Evolutionary conservation across 2,329 filamentous ascomycete species (phyloP).

Genomic region (Botrytis elliptica): DNA sequence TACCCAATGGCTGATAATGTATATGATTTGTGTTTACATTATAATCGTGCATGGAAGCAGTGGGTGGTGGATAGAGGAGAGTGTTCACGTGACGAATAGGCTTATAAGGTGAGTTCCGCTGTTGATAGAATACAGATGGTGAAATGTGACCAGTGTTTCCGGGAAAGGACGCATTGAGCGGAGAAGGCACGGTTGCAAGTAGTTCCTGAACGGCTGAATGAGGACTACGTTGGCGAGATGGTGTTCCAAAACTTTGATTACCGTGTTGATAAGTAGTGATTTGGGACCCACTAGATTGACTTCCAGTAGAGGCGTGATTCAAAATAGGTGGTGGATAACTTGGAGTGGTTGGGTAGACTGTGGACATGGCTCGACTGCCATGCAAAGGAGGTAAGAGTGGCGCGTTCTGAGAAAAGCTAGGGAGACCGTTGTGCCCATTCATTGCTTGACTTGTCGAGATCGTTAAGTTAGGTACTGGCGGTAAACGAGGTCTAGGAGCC

Average conservation of each 20-base stretch:
- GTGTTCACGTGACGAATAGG: constrained; percentile 88
- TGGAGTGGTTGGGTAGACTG: constrained; percentile 63
- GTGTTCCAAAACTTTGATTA: constrained; percentile 30
- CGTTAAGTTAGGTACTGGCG: constrained; percentile 66
- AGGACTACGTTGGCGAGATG: constrained; percentile 39
- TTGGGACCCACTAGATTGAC: constrained; percentile 16
- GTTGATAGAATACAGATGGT: constrained; percentile 81
- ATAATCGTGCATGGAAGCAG: constrained; percentile 74
- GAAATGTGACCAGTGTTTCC: constrained; percentile 59
- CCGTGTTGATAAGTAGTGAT: constrained; percentile 13
- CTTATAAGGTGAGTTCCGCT: constrained; percentile 88
- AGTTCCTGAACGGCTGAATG: constrained; percentile 37
- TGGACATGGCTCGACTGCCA: constrained; percentile 65
- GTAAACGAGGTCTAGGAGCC: constrained; percentile 52
- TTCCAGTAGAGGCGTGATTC: constrained; percentile 37
- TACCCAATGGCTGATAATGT: constrained; percentile 78
- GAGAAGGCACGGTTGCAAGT: constrained; percentile 40
- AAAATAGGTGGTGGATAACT: constrained; percentile 47
- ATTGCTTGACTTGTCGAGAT: constrained; percentile 38
- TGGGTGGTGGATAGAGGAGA: constrained; percentile 83
- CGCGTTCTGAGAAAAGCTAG: constrained; percentile 32
- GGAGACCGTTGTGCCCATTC: constrained; percentile 27
- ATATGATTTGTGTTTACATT: constrained; percentile 65
- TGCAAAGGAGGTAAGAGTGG: constrained; percentile 36
- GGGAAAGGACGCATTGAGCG: constrained; percentile 39